Evolutionary conservation across 176 grass and related monocot species (phyloP), one percentile per base, ranked within the genome.

Genomic region (Poa pratensis): DNA sequence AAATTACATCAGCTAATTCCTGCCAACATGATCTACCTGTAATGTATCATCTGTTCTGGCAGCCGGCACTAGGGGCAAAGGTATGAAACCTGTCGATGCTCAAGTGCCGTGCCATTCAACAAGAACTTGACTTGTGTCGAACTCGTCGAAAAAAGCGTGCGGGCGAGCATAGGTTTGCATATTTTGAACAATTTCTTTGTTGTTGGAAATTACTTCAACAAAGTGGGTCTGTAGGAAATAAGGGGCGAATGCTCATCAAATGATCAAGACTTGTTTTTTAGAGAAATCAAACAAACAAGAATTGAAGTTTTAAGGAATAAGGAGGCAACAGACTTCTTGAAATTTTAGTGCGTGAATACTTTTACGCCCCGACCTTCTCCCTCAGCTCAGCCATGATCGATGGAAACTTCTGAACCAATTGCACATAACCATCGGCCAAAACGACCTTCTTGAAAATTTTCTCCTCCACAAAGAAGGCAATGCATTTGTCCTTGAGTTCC

Each of bases 401-500:
- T 30, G 61, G 61, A 3, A 64, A 64, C 26, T 64, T 64, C 26
- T 64, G 61, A 64, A 64, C 61, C 61, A 64, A 27, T 16, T 64
- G 61, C 61, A 64, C 61, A 64, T 64, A 64, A 14, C 13, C 61
- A 3, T 69, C 7, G 42, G 79, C 88, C 3, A 91, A 69, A 0
- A 75, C 69, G 3, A 67, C 81, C 3, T 87, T 62, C 67, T 34
- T 89, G 67, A 94, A 91, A 20, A 89, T 94, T 5, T 73, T 9
- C 3, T 69, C 84, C 3, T 32, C 69, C 0, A 69, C 46, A 11
- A 92, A 77, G 80, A 94, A 92, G 0, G 55, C 84, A 4, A 94
- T 45, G 66, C 92, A 94, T 14, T 62, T 86, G 5, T 52, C 73
- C 39, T 94, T 94, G 11, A 94, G 83, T 42, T 81, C 81, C 20